Evolutionary conservation across 2,329 filamentous ascomycete species (phyloP), one percentile per base, ranked within the genome.

Genomic region (Cladosporium oxysporum): DNA sequence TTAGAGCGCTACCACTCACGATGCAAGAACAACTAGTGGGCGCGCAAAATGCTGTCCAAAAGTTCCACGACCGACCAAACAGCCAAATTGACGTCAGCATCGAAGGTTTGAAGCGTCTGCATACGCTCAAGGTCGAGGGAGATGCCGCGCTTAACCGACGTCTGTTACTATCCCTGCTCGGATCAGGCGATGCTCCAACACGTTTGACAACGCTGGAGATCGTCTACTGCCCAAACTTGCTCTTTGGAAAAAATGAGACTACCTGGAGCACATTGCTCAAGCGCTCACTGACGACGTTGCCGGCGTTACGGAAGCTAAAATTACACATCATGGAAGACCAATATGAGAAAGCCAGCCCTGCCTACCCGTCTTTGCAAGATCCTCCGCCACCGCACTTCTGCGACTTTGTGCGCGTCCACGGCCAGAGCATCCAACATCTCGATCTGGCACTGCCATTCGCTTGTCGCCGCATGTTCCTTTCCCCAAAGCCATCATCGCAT

Each of bases 381-480:
- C 6, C 37, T n/a, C 50, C 26, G 1, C 16, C 28, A 3, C 2
- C 66, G 21, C 71, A 72, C 44, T 59, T 69, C 44, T 73, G 71
- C 65, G 67, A 68, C 57, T 61, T 73, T 23, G 58, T 73, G 21
- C 69, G 69, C 28, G 58, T 65, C 18, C 26, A 68, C 12, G 68
- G 67, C 16, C 28, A 63, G 12, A 66, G 65, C 21, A 68, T 72
- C 31, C 69, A 50, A 37, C 59, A 53, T n/a, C 64, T 73, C 3
- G 70, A 72, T 60, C 52, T 73, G 49, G 69, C 69, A 18, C 29
- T 73, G 7, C 70, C 71, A 7, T 71, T 67, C 37, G 69, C 65
- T 4, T 73, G 71, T 65, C 59, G 33, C 44, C 41, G 50, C 12
- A 69, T 72, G 12, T 70, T 72, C 44, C 23, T 57, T 6, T 59